phyloP scores from a whole-genome alignment of 2,329 filamentous ascomycete genomes.

The Verticillium zaregamsianum region DNA sequence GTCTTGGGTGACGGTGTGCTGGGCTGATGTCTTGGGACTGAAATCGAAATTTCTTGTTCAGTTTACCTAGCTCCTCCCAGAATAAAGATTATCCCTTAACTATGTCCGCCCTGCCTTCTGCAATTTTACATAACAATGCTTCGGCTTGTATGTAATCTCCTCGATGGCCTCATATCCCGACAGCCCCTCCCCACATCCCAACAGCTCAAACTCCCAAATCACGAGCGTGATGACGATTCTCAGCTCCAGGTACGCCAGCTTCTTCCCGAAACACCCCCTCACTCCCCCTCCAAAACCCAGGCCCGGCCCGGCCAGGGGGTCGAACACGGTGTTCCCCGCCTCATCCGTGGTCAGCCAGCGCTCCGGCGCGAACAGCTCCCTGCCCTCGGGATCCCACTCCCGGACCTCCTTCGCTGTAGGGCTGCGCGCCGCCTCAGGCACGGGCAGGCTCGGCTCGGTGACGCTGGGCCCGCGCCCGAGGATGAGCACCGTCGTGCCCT shows the following conservation, averaged over 20 bases:
- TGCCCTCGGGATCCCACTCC: constrained; percentile 25
- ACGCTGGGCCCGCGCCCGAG: constrained; percentile 22
- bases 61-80: too few species aligned
- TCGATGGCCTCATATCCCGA: constrained; percentile 10
- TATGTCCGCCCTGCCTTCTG: neutral
- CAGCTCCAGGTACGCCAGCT: constrained; percentile 30
- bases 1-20: too few species aligned
- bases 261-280: constrained; percentile 33
- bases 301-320: constrained; percentile 26
- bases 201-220: constrained; percentile 32
- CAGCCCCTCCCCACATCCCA: constrained; percentile 19
- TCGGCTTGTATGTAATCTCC: constrained; percentile 10
- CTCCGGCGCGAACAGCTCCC: constrained; percentile 28
- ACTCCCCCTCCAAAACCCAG: constrained; percentile 31
- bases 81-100: too few species aligned
- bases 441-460: constrained; percentile 17
- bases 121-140: constrained; percentile 10
- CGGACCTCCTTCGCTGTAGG: constrained; percentile 16
- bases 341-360: constrained; percentile 26
- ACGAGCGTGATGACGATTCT: constrained; percentile 29
- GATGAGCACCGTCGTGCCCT: constrained; percentile 25
- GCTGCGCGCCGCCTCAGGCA: constrained; percentile 23
- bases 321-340: constrained; percentile 17
- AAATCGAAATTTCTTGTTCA: too few species aligned
- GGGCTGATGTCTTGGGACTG: too few species aligned